Evolutionary conservation across 805 yeast genomes (phyloP).

Genomic region (Lachancea meyersii): DNA sequence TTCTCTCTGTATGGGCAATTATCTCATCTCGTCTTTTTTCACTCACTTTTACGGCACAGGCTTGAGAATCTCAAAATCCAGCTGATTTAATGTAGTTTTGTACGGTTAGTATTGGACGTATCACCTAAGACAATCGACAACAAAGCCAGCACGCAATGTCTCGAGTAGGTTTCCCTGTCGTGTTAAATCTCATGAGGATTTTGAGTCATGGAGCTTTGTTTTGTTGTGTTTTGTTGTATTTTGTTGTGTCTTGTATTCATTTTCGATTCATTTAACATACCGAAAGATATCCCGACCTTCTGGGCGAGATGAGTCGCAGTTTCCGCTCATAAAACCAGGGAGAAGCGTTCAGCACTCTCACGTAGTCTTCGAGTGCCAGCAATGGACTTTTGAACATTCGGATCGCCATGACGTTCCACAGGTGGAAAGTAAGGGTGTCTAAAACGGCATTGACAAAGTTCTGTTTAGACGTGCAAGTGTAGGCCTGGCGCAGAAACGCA

Average conservation of each 20-base stretch:
- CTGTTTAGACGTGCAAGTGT: constrained; percentile 35
- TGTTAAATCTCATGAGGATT: too few relatives aligned
- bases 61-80: constrained; percentile 18
- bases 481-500: constrained; percentile 35
- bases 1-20: too few relatives aligned
- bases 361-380: constrained; percentile 39
- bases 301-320: constrained; percentile 44
- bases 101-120: constrained; percentile 4
- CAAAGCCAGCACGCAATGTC: too few relatives aligned
- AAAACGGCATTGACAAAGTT: constrained; percentile 35
- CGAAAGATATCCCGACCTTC: constrained; percentile 49
- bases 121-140: too few relatives aligned
- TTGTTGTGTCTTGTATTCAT: background rate
- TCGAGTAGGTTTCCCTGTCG: too few relatives aligned
- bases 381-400: constrained; percentile 27
- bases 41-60: constrained; percentile 11
- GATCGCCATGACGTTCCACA: constrained; percentile 31
- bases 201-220: too few relatives aligned
- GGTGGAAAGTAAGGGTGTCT: constrained; percentile 38
- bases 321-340: constrained; percentile 18
- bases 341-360: constrained; percentile 30
- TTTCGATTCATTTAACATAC: constrained; percentile 24
- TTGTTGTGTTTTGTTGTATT: background rate
- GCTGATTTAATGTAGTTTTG: background rate
- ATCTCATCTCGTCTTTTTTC: background rate